Evolutionary conservation across 306 rosid genomes (phyloP), one percentile per base, ranked within the genome.

Genomic region (Prunus padus): DNA sequence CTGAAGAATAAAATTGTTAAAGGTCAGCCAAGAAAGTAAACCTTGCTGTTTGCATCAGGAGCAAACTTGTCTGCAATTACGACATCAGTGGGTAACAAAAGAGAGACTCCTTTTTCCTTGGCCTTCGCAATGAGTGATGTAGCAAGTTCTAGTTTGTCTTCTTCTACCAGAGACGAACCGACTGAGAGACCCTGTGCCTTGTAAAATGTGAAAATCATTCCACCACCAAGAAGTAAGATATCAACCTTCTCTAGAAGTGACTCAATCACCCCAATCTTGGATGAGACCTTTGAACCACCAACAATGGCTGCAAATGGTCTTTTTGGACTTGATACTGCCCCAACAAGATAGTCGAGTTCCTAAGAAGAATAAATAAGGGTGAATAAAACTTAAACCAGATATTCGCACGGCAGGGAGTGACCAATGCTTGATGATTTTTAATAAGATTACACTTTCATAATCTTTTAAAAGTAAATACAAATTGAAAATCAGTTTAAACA

Each of bases 21-120:
- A 31, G 77, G 44, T 52, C 50, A 83, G 79, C 23, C 49, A 15
- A 45, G 79, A 60, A 67, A 82, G 82, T 82, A 68, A 82, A 96
- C 99, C 99, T 92, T 52, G 97, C 99, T 92, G 94, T 96, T 90
- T 56, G 99, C 98, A 83, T 96, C 99, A n/a, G 99, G 93, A 76
- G 99, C 96, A 59, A 96, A 96, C 75, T 96, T 96, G 88, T 96
- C 98, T 0, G 99, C 99, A 79, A 96, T 82, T 37, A 96, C 92
- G 13, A 96, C 98, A 25, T 96, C 99, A 42, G 90, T 82, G 20
- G 99, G 99, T 76, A 96, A 71, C 86, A 96, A 86, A 85, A 96
- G 99, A 57, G 90, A 88, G n/a, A 96, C 99, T 33, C 99, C 99
- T 82, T 92, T 96, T 3, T 84, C 91, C 89, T 96, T 96, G 76